phyloP scores from a whole-genome alignment of 371 early-diverging fungal genomes.

The Mucor plumbeus region DNA sequence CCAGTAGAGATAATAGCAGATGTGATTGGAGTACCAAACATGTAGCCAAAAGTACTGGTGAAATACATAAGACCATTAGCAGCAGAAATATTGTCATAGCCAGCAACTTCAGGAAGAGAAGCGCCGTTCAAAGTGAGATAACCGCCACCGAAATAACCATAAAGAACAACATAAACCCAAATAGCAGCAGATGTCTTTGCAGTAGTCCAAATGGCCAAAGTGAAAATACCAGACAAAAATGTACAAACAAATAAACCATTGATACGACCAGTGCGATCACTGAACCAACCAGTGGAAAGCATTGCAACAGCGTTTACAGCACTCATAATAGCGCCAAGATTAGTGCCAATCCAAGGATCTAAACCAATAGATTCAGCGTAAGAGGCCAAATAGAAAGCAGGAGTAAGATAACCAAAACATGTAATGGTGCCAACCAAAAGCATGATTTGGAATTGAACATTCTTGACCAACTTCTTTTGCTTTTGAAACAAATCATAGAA shows the following conservation, averaged over 20 bases:
- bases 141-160: conserved; percentile 64
- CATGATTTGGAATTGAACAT: conserved; percentile 25
- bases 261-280: conserved; percentile 62
- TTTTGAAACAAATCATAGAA: conserved; percentile 25
- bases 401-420: conserved; percentile 30
- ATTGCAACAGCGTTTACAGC: conserved; percentile 53
- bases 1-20: conserved; percentile 40
- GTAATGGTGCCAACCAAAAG: conserved; percentile 29
- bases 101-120: conserved; percentile 53
- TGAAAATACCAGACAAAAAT: conserved; percentile 47
- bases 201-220: conserved; percentile 44
- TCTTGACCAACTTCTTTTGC: conserved; percentile 31
- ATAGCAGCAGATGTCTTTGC: conserved; percentile 45
- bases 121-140: conserved; percentile 57
- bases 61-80: conserved; percentile 56
- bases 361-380: conserved; percentile 40
- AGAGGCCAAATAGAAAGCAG: conserved; percentile 20
- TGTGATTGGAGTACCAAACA: conserved; percentile 61
- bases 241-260: conserved; percentile 57
- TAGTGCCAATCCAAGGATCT: conserved; percentile 41
- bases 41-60: conserved; percentile 51
- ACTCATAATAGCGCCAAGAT: conserved; percentile 53
- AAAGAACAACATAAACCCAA: conserved; percentile 48
- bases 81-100: conserved; percentile 48
- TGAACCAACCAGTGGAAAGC: conserved; percentile 46